A percentile compares a stretch with the other conserved stretches of the same genome.
Evolutionary conservation across 169 alveolate species (phyloP).

Genomic region (Plasmodium fragile): DNA sequence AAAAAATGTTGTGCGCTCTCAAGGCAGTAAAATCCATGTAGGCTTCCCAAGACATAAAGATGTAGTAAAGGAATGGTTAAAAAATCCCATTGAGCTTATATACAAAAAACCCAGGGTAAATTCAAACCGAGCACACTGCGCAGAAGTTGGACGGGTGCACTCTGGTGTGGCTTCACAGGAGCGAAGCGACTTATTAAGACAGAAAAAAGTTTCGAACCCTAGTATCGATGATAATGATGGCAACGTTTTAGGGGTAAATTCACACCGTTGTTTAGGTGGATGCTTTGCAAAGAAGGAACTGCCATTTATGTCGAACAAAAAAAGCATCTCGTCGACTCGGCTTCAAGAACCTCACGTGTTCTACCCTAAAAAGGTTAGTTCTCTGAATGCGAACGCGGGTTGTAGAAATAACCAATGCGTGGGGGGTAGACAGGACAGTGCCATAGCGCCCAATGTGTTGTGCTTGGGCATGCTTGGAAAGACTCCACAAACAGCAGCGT

Average conservation of each 20-base stretch:
- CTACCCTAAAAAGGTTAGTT: conserved; percentile 1
- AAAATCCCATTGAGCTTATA: neutral
- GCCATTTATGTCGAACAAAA: neutral
- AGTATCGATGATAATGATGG: neutral
- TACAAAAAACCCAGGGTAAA: neutral
- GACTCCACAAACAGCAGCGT: neutral
- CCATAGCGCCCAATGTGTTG: neutral
- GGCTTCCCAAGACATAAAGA: neutral
- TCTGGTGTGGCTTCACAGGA: neutral
- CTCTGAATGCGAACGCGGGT: neutral
- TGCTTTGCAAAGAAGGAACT: neutral
- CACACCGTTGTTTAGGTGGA: neutral
- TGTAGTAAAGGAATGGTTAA: neutral
- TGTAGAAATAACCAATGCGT: neutral
- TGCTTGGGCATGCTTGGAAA: neutral
- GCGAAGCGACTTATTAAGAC: neutral
- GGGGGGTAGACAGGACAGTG: neutral
- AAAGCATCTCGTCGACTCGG: neutral
- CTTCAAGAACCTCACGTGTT: neutral
- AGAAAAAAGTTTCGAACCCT: neutral
- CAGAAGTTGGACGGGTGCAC: neutral
- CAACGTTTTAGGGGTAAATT: neutral
- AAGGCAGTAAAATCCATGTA: neutral
- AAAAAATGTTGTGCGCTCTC: neutral
- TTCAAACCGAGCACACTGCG: neutral